Conservation (phyloP, 441 rosid species). For the Omphalea diandra region DNA sequence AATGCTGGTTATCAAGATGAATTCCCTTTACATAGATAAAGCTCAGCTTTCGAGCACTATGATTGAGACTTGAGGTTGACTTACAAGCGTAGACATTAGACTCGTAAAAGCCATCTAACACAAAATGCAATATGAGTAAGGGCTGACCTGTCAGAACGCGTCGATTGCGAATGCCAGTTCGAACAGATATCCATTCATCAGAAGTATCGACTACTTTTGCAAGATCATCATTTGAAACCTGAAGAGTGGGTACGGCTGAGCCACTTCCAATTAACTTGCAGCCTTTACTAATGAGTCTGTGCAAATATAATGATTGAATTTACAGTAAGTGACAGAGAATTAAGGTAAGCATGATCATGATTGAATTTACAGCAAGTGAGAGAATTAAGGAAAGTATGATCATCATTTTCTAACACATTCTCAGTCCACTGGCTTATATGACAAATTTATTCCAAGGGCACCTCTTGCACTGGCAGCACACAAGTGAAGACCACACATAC, state of each 20-base stretch:
- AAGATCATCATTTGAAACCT: constrained; percentile 84
- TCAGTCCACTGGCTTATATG: too few relatives aligned
- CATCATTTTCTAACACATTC: too few relatives aligned
- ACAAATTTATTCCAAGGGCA: constrained; percentile 1
- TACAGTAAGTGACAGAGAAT: neutral
- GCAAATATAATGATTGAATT: neutral
- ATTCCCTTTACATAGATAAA: constrained; percentile 5
- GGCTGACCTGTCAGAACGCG: constrained; percentile 67
- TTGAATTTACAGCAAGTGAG: too few relatives aligned
- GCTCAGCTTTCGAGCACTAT: constrained; percentile 5
- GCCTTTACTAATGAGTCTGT: constrained; percentile 71
- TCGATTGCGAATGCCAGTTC: constrained; percentile 87
- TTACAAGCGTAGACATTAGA: constrained; percentile 13
- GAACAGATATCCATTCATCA: constrained; percentile 90
- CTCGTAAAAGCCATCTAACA: neutral
- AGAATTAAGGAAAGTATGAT: too few relatives aligned
- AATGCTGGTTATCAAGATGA: constrained; percentile 8
- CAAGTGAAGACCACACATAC: neutral
- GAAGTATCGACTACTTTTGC: constrained; percentile 73
- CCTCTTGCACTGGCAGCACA: neutral
- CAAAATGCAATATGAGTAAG: constrained; percentile 20
- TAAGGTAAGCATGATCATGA: too few relatives aligned
- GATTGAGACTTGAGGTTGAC: neutral
- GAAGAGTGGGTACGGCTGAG: constrained; percentile 72
- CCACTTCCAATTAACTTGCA: constrained; percentile 94